Conservation (phyloP, 2,329 filamentous ascomycete genomes). For the Alternaria ventricosa region DNA sequence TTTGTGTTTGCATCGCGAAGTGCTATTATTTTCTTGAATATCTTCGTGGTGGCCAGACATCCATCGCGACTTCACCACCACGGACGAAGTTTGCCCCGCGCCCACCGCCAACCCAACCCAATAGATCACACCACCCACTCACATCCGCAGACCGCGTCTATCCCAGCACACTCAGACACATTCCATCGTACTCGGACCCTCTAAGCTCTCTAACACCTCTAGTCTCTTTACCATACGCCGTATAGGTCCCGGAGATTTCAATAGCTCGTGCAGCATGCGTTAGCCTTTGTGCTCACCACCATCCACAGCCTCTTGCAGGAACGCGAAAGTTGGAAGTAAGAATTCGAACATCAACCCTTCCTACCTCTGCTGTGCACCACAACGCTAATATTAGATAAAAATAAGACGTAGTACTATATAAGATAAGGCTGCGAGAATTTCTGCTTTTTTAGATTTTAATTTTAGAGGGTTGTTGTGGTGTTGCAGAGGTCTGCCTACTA, state of each 20-base stretch:
- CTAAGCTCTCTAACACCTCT: neutral
- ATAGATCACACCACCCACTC: neutral
- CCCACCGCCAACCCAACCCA: neutral
- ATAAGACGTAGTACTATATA: no score
- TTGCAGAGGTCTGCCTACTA: no score
- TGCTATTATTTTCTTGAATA: no score
- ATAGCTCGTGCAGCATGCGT: slow-evolving; percentile 21
- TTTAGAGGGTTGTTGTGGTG: no score
- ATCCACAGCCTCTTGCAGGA: neutral
- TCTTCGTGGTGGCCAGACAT: no score
- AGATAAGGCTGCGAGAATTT: no score
- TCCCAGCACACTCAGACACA: neutral
- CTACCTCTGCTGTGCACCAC: no score
- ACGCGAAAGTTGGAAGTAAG: no score
- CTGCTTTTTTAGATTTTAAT: no score
- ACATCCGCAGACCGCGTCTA: neutral
- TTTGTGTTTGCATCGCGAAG: no score
- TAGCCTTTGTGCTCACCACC: neutral
- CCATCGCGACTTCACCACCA: neutral
- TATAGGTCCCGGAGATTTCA: slow-evolving; percentile 15
- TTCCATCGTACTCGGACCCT: neutral
- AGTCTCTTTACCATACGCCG: neutral
- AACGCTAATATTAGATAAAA: no score
- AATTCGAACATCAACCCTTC: no score
- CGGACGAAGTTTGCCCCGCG: neutral